A percentile compares a stretch with the other conserved stretches of the same genome.
Conservation (phyloP, 352 stramenopile genomes). For the Aphanomyces astaci region DNA sequence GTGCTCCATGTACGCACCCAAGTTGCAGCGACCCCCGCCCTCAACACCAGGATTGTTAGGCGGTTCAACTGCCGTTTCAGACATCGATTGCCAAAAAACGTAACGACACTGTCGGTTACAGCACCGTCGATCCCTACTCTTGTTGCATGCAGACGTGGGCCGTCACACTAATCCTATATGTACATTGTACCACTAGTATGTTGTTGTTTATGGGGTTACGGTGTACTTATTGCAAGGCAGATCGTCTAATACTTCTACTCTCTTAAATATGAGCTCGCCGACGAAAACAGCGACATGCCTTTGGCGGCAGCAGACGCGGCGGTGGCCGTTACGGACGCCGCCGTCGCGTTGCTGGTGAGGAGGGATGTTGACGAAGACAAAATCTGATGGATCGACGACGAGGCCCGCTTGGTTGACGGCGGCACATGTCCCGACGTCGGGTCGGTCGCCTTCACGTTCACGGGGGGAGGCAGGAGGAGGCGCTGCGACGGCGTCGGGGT, state of each 20-base stretch:
- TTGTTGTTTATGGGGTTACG: too few species aligned
- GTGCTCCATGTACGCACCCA: too few species aligned
- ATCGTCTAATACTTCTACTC: slow-evolving; percentile 20
- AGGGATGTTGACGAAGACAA: slow-evolving; percentile 40
- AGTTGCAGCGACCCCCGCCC: too few species aligned
- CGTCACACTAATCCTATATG: too few species aligned
- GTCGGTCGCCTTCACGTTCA: slow-evolving; percentile 22
- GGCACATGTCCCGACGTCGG: background rate
- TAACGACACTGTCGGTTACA: too few species aligned
- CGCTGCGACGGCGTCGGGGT: slow-evolving; percentile 39
- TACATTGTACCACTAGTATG: too few species aligned
- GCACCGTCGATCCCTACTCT: too few species aligned
- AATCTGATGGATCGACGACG: slow-evolving; percentile 28
- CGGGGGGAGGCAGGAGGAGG: slow-evolving; percentile 38
- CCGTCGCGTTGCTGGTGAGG: slow-evolving; percentile 47
- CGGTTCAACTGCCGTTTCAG: too few species aligned
- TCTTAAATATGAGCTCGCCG: slow-evolving; percentile 60
- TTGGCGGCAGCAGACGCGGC: slow-evolving; percentile 58
- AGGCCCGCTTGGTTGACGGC: slow-evolving; percentile 9
- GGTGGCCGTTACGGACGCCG: slow-evolving; percentile 58
- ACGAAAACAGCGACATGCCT: slow-evolving; percentile 75
- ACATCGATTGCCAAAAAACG: too few species aligned
- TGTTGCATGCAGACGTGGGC: too few species aligned
- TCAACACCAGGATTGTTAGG: too few species aligned
- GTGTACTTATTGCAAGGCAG: too few species aligned